phyloP scores from a whole-genome alignment of 2,329 filamentous ascomycete species.

The Cladosporium austrohemisphaericum region DNA sequence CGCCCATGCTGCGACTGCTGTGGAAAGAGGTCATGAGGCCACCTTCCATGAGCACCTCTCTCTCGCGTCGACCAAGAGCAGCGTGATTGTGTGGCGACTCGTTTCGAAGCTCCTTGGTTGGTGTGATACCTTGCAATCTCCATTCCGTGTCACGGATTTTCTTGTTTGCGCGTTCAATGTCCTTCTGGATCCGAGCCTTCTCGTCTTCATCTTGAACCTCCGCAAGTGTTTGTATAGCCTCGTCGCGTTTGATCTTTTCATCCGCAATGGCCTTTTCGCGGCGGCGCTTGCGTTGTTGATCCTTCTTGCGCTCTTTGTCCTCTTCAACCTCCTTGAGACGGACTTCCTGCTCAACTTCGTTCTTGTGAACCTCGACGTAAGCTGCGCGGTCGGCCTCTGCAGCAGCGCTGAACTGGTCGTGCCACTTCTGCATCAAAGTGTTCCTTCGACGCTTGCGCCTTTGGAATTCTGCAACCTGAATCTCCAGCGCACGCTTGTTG shows the following conservation, averaged over 20 bases:
- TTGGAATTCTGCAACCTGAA: slow-evolving; percentile 59
- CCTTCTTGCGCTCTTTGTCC: slow-evolving; percentile 98
- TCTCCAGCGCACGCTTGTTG: slow-evolving; percentile 66
- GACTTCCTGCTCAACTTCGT: slow-evolving; percentile 78
- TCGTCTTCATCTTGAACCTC: slow-evolving; percentile 79
- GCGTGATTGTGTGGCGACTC: slow-evolving; percentile 52
- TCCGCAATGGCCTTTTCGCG: slow-evolving; percentile 92
- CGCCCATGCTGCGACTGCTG: slow-evolving; percentile 29
- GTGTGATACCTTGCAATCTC: slow-evolving; percentile 77
- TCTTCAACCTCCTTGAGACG: slow-evolving; percentile 85
- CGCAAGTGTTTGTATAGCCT: slow-evolving; percentile 72
- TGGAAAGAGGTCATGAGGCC: slow-evolving; percentile 83
- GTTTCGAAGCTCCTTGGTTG: slow-evolving; percentile 67
- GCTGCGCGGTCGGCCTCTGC: slow-evolving; percentile 68
- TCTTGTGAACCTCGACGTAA: slow-evolving; percentile 73
- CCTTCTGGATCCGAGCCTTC: slow-evolving; percentile 72
- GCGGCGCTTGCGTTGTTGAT: slow-evolving; percentile 96
- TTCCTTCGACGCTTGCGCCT: slow-evolving; percentile 64
- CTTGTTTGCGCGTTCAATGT: slow-evolving; percentile 85
- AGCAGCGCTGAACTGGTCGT: slow-evolving; percentile 62
- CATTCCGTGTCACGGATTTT: slow-evolving; percentile 89
- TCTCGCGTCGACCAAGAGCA: slow-evolving; percentile 28
- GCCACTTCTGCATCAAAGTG: slow-evolving; percentile 53
- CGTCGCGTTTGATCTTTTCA: slow-evolving; percentile 77
- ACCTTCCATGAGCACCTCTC: slow-evolving; percentile 73